phyloP scores from a whole-genome alignment of 106 monocot genomes.

The Platanthera zijinensis region DNA sequence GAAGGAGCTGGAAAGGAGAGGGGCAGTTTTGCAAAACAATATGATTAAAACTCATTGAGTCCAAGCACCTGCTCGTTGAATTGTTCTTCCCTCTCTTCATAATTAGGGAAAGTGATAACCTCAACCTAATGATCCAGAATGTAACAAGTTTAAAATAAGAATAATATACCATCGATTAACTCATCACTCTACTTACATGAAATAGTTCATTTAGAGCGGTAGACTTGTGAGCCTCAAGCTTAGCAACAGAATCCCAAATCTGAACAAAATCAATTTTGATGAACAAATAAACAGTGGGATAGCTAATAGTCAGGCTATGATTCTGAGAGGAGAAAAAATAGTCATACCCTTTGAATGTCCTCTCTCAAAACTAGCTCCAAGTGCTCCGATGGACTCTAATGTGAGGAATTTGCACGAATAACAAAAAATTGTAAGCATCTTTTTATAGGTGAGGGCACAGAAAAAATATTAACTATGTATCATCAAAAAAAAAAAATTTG shows the following conservation, averaged over 20 bases:
- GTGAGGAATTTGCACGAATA: neutral
- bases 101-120: neutral
- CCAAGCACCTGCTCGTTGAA: no score
- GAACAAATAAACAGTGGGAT: neutral
- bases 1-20: no score
- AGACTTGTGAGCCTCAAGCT: constrained; percentile 42
- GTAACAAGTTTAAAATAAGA: neutral
- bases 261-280: constrained; percentile 2
- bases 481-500: neutral
- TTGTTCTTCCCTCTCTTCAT: no score
- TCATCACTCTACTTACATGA: constrained; percentile 24
- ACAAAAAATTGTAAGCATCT: neutral
- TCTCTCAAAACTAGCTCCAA: constrained; percentile 41
- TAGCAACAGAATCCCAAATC: constrained; percentile 54
- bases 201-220: constrained; percentile 49
- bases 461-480: neutral
- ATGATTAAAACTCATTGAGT: no score
- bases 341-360: constrained; percentile 44
- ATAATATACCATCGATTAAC: neutral
- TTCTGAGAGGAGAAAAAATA: neutral
- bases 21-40: no score
- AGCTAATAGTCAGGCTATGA: neutral
- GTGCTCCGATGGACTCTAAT: constrained; percentile 42
- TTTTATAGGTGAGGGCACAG: neutral
- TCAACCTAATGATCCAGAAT: neutral